These are phyloP conservation scores for Coleophoma crateriformis DNA, from an alignment of 2,329 filamentous ascomycete genomes.

Conservation along the genomic window DNA sequence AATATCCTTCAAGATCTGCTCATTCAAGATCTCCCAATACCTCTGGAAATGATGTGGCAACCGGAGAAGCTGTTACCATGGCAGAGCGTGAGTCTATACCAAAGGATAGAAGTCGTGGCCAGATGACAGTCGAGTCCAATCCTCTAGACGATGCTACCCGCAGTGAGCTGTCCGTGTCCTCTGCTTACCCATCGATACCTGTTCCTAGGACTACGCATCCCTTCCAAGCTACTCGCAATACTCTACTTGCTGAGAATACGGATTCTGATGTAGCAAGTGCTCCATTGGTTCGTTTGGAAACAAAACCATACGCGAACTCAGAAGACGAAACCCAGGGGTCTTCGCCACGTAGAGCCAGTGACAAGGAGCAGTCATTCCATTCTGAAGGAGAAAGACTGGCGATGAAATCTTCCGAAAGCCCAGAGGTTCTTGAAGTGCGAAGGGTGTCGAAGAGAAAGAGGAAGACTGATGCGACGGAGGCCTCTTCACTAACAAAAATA, in stretches of 20 bases:
- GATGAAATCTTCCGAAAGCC: conserved; percentile 10
- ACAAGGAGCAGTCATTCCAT: not conserved
- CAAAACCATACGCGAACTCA: conserved; percentile 11
- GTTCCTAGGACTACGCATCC: too few relatives aligned
- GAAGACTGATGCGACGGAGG: conserved; percentile 2
- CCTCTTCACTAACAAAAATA: conserved; percentile 11
- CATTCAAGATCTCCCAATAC: not conserved
- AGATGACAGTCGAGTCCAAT: too few relatives aligned
- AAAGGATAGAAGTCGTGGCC: too few relatives aligned
- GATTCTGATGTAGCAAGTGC: too few relatives aligned
- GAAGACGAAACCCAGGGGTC: conserved; percentile 10
- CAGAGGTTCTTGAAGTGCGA: conserved; percentile 18
- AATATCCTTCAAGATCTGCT: not conserved
- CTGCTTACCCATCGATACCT: too few relatives aligned
- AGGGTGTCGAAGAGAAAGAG: conserved; percentile 21
- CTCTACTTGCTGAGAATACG: too few relatives aligned
- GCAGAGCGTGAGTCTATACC: too few relatives aligned
- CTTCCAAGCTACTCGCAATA: too few relatives aligned
- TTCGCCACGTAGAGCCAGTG: not conserved
- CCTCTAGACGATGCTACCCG: too few relatives aligned
- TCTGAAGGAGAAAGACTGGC: not conserved
- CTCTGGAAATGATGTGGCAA: not conserved
- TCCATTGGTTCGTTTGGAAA: too few relatives aligned
- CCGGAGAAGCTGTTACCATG: conserved; percentile 4
- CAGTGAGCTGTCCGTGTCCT: too few relatives aligned